These are phyloP conservation scores for Ceratocystis albifundus DNA, from an alignment of 2,329 filamentous ascomycete genomes.

Conservation along the genomic window DNA sequence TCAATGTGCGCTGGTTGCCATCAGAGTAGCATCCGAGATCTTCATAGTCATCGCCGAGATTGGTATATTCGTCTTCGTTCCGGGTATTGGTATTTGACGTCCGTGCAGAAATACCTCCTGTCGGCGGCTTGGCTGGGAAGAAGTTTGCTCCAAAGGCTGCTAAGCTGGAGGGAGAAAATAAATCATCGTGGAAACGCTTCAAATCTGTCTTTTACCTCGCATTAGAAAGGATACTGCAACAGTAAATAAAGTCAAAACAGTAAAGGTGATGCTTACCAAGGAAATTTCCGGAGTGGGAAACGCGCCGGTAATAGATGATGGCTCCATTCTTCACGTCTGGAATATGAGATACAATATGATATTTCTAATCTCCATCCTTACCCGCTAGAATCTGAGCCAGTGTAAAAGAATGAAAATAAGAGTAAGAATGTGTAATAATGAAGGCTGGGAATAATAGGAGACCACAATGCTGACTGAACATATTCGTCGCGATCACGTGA, in stretches of 20 bases:
- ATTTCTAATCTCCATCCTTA: background rate
- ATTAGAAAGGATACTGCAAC: background rate
- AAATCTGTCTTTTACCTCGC: slow-evolving; percentile 4
- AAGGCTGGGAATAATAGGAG: background rate
- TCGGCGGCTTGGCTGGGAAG: slow-evolving; percentile 1
- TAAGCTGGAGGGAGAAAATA: slow-evolving; percentile 8
- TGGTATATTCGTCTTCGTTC: slow-evolving; percentile 28
- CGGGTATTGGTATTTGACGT: background rate
- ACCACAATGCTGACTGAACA: background rate
- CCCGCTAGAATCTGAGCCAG: background rate
- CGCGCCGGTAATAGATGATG: background rate
- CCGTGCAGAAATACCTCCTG: background rate
- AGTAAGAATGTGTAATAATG: background rate
- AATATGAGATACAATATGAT: background rate
- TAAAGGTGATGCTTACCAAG: background rate
- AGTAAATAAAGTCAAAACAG: background rate
- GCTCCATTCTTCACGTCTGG: slow-evolving; percentile 10
- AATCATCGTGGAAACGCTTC: slow-evolving; percentile 14
- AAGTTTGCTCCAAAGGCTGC: slow-evolving; percentile 1
- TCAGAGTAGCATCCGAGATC: slow-evolving; percentile 75
- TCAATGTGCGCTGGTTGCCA: slow-evolving; percentile 77
- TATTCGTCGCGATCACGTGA: no score
- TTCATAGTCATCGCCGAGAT: slow-evolving; percentile 45
- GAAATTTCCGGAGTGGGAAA: background rate
- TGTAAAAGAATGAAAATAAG: background rate